Evolutionary conservation across 805 yeast species (phyloP), one percentile per base, ranked within the genome.

Genomic region (Wickerhamiella bombiphila): DNA sequence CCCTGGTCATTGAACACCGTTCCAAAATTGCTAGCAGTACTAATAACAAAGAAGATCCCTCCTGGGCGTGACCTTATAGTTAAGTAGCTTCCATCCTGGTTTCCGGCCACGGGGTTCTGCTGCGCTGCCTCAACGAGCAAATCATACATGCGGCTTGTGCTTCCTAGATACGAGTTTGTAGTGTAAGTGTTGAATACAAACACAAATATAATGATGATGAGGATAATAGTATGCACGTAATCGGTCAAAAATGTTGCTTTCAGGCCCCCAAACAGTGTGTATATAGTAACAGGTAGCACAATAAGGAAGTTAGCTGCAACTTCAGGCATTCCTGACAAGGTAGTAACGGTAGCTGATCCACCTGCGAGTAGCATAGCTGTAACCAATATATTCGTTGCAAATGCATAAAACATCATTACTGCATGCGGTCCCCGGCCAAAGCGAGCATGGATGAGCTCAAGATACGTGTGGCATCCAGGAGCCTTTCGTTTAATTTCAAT

Each of bases 221-320:
- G 60, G 37, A 68, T 60, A 22, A 65, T 66, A 0, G 70, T 64
- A 48, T 68, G 72, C 34, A 64, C 59, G 64, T 68, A 68, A 45
- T 69, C 74, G 4, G 73, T 64, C 26, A 69, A 52, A 43, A 68
- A 68, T 2, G 74, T 69, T 5, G 72, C 66, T 41, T 64, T 66
- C 26, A 69, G 52, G 7, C 74, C 74, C 33, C 74, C 74, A 26
- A 64, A 56, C 6, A 64, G 56, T 0, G 74, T 69, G 47, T 69
- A 69, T 21, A 65, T 50, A 40, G 64, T 52, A 15, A 69, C 73
- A 30, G 69, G 68, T 14, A 66, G 43, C 3, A 72, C 71, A 3
- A 67, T 48, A 17, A 68, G 48, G 44, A 66, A 59, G 29, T 61
- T 57, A 2, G 69, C 65, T 11, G 72, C 72, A 22, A 61, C 63